Conservation (phyloP, 2,329 filamentous ascomycete genomes). For the Purpureocillium lavendulum region DNA sequence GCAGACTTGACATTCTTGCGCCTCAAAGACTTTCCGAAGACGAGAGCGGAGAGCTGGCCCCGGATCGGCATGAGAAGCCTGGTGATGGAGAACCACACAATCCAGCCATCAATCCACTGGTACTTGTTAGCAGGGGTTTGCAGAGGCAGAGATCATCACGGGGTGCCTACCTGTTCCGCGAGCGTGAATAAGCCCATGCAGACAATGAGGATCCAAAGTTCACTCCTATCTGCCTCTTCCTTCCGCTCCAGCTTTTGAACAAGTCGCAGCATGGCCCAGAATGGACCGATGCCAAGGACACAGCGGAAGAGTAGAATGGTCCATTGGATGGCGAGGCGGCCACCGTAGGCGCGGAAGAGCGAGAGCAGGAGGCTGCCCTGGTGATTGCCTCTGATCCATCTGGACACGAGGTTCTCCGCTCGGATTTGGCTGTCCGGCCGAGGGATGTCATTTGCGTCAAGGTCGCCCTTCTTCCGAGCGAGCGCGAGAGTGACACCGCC, state of each 20-base stretch:
- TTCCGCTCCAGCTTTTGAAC: conserved; percentile 55
- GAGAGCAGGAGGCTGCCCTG: conserved; percentile 50
- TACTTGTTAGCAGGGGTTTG: neutral
- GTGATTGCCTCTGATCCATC: conserved; percentile 39
- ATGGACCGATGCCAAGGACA: conserved; percentile 59
- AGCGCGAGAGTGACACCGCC: conserved; percentile 42
- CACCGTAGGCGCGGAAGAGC: conserved; percentile 49
- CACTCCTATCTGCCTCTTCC: conserved; percentile 33
- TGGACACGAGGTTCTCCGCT: conserved; percentile 38
- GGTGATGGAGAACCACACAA: conserved; percentile 59
- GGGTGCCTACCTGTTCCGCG: conserved; percentile 31
- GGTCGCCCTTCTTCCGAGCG: conserved; percentile 47
- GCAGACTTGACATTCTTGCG: conserved; percentile 68
- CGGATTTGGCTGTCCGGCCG: conserved; percentile 48
- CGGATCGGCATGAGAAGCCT: conserved; percentile 58
- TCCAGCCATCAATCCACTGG: conserved; percentile 53
- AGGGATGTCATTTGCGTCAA: conserved; percentile 56
- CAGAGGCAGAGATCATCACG: neutral
- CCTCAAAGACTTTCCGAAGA: conserved; percentile 70
- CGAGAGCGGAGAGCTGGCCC: conserved; percentile 59
- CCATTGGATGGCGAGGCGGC: conserved; percentile 50
- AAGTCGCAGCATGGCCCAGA: conserved; percentile 59
- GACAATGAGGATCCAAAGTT: conserved; percentile 61
- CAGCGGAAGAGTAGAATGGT: conserved; percentile 43
- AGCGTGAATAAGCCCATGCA: conserved; percentile 54